Conservation (phyloP, 202 grass and related monocot genomes). For the Musa balbisiana region DNA sequence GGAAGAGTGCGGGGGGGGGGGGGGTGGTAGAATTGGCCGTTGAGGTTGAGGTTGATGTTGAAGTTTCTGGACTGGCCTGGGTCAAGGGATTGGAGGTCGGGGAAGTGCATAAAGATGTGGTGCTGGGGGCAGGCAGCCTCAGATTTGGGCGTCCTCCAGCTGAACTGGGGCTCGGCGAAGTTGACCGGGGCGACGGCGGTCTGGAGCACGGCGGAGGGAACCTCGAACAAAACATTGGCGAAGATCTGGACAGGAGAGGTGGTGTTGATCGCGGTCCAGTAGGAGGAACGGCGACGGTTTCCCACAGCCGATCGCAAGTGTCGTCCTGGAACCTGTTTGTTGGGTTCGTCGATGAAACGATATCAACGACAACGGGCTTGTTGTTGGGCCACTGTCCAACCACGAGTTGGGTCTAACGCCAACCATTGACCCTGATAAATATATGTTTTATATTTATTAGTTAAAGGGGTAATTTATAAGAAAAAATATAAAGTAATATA, state of each 20-base stretch:
- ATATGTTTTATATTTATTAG: no score
- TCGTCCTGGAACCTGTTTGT: constrained; percentile 36
- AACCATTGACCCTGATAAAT: background rate
- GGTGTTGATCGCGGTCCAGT: constrained; percentile 32
- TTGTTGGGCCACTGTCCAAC: no score
- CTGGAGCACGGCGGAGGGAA: constrained; percentile 43
- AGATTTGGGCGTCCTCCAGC: background rate
- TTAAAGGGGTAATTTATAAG: no score
- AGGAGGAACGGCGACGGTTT: background rate
- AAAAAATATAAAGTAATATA: no score
- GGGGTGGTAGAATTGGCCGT: fast-evolving
- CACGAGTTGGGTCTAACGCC: no score
- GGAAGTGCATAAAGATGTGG: constrained; percentile 25
- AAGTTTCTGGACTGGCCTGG: background rate
- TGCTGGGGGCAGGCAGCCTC: no score
- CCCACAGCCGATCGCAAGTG: constrained; percentile 42
- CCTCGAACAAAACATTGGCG: background rate
- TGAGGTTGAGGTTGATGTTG: background rate
- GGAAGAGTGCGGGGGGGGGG: background rate
- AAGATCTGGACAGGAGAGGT: constrained; percentile 1
- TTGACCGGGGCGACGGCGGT: constrained; percentile 35
- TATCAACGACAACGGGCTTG: no score
- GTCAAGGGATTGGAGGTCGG: constrained; percentile 27
- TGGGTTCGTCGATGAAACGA: background rate
- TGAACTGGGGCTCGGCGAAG: constrained; percentile 10